These are phyloP conservation scores for Salvia rosmarinus DNA, from an alignment of 257 asterid genomes.

Conservation along the genomic window DNA sequence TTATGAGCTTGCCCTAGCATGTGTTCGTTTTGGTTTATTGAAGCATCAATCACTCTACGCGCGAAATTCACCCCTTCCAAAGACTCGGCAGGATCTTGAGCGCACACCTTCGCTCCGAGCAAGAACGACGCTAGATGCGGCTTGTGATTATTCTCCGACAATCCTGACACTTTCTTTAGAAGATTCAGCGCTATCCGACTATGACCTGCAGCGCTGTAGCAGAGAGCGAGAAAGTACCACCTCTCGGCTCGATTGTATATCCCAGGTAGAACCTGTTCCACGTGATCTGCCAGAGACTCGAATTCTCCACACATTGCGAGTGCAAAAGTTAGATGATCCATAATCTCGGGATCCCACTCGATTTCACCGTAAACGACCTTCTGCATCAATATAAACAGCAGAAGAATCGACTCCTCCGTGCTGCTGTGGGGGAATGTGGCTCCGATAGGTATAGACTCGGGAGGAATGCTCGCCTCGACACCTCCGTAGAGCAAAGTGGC, in stretches of 20 bases:
- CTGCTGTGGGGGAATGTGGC: slow-evolving; percentile 42
- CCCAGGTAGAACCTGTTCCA: slow-evolving; percentile 80
- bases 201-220: slow-evolving; percentile 76
- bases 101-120: slow-evolving; percentile 82
- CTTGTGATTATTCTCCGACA: slow-evolving; percentile 52
- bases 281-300: slow-evolving; percentile 62
- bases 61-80: slow-evolving; percentile 62
- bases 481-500: slow-evolving; percentile 70
- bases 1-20: slow-evolving; percentile 56
- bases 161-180: slow-evolving; percentile 59
- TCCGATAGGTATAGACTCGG: slow-evolving; percentile 43
- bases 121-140: slow-evolving; percentile 61
- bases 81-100: slow-evolving; percentile 57
- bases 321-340: slow-evolving; percentile 71
- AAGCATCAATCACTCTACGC: slow-evolving; percentile 44
- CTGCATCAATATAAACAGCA: slow-evolving; percentile 61
- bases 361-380: slow-evolving; percentile 65
- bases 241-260: slow-evolving; percentile 61
- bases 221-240: slow-evolving; percentile 91
- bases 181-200: slow-evolving; percentile 60
- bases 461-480: slow-evolving; percentile 56
- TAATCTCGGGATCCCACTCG: slow-evolving; percentile 74
- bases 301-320: slow-evolving; percentile 62
- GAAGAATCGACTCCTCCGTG: slow-evolving; percentile 80
- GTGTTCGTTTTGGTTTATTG: slow-evolving; percentile 49